Percentiles rank a stretch among this genome's conserved stretches.
phyloP scores from a whole-genome alignment of 495 filamentous ascomycete genomes.

The Lophiotrema nucula region DNA sequence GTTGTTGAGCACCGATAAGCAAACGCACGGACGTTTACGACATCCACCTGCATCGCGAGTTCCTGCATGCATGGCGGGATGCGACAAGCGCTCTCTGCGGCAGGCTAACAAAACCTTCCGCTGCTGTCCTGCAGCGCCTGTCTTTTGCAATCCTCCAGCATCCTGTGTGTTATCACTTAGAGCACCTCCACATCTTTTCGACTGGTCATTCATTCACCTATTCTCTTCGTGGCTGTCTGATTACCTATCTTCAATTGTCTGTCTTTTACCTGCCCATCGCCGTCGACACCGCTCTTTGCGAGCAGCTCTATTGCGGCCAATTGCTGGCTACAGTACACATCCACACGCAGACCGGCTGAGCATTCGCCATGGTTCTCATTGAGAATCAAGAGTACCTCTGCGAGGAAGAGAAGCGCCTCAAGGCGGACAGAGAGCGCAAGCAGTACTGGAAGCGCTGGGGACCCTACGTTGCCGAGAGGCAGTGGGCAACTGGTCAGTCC shows the following conservation, averaged over 20 bases:
- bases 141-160: background rate
- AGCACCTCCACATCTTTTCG: background rate
- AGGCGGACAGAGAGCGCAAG: conserved; percentile 73
- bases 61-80: conserved; percentile 23
- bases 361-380: conserved; percentile 71
- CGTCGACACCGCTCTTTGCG: conserved; percentile 2
- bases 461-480: conserved; percentile 70
- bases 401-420: conserved; percentile 82
- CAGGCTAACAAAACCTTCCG: conserved; percentile 14
- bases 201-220: conserved; percentile 8
- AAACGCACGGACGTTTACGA: conserved; percentile 21
- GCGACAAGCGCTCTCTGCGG: conserved; percentile 9
- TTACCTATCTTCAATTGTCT: conserved; percentile 2
- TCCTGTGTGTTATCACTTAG: background rate
- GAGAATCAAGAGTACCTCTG: conserved; percentile 80
- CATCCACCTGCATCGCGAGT: conserved; percentile 29
- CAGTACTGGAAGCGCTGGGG: conserved; percentile 98
- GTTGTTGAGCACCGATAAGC: conserved; percentile 18
- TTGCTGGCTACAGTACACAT: background rate
- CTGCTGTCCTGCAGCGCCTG: background rate
- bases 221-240: conserved; percentile 23
- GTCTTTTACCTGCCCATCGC: background rate
- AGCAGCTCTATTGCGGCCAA: background rate
- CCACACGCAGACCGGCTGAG: background rate
- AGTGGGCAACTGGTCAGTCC: conserved; percentile 80